Conservation (phyloP, 176 grass and related monocot genomes). For the Calamus simplicifolius region DNA sequence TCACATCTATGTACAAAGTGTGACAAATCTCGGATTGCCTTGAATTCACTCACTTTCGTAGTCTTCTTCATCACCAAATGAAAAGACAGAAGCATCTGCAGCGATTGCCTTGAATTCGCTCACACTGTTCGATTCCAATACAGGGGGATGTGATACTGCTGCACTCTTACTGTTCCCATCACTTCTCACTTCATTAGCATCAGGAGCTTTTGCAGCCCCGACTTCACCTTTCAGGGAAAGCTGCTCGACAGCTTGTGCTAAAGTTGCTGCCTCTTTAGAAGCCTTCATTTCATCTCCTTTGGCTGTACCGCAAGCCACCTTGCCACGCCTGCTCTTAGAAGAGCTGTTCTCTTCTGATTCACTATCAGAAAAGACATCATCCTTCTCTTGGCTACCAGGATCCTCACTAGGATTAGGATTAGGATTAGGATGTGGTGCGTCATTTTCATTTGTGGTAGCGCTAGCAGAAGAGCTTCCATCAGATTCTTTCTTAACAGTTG, state of each 20-base stretch:
- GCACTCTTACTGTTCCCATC: slow-evolving; percentile 36
- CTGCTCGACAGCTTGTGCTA: slow-evolving; percentile 37
- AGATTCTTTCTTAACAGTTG: slow-evolving; percentile 27
- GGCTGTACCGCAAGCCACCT: slow-evolving; percentile 10
- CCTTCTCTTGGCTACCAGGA: slow-evolving; percentile 51
- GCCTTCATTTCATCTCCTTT: slow-evolving; percentile 41
- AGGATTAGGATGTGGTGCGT: slow-evolving; percentile 21
- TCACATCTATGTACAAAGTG: slow-evolving; percentile 33
- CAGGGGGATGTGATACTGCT: slow-evolving; percentile 5
- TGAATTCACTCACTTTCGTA: slow-evolving; percentile 65
- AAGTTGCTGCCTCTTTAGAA: slow-evolving; percentile 23
- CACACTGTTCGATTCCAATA: slow-evolving; percentile 41
- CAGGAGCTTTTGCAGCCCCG: slow-evolving; percentile 28
- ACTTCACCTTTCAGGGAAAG: slow-evolving; percentile 37
- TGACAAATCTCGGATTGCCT: neutral
- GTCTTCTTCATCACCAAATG: slow-evolving; percentile 88
- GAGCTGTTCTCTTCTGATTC: slow-evolving; percentile 59
- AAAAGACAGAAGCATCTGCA: slow-evolving; percentile 82
- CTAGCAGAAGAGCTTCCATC: slow-evolving; percentile 18
- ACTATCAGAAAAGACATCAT: slow-evolving; percentile 80
- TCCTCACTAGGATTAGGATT: slow-evolving; percentile 37
- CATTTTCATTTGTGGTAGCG: slow-evolving; percentile 30
- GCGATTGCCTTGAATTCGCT: slow-evolving; percentile 96
- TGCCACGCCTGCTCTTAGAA: slow-evolving; percentile 38
- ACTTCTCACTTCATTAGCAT: slow-evolving; percentile 28